Conservation (phyloP, 305 asterid species). For the Fraxinus dipetala region DNA sequence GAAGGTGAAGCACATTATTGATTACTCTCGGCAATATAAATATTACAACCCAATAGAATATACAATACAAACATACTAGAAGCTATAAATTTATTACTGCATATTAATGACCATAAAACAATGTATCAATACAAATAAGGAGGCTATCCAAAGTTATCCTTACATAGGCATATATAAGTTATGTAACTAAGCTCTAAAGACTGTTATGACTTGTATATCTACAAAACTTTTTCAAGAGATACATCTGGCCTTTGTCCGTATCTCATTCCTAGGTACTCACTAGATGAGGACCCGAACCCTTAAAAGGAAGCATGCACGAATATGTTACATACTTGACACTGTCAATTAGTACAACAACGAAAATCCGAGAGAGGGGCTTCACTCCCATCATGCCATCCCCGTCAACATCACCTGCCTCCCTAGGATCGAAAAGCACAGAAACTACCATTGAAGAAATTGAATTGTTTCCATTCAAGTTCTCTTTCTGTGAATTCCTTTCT, state of each 20-base stretch:
- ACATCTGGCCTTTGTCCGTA: not conserved
- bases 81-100: not conserved
- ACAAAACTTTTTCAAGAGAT: conserved; percentile 44
- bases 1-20: not conserved
- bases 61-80: not conserved
- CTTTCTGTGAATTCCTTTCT: conserved; percentile 40
- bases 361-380: conserved; percentile 72
- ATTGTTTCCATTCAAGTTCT: conserved; percentile 41
- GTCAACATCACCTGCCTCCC: conserved; percentile 73
- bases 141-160: not conserved
- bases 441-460: conserved; percentile 80
- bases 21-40: not conserved
- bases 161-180: conserved; percentile 30
- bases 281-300: conserved; percentile 59
- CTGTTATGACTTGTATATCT: conserved; percentile 35
- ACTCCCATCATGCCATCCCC: conserved; percentile 78
- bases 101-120: not conserved
- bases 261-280: conserved; percentile 51
- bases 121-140: not conserved
- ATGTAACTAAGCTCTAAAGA: conserved; percentile 18
- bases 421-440: conserved; percentile 91
- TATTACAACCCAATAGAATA: not conserved
- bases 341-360: conserved; percentile 80
- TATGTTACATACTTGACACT: conserved; percentile 90
- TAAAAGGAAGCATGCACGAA: conserved; percentile 90